Evolutionary conservation across 371 early-diverging fungal genomes (phyloP).

Genomic region (Syncephalastrum monosporum): DNA sequence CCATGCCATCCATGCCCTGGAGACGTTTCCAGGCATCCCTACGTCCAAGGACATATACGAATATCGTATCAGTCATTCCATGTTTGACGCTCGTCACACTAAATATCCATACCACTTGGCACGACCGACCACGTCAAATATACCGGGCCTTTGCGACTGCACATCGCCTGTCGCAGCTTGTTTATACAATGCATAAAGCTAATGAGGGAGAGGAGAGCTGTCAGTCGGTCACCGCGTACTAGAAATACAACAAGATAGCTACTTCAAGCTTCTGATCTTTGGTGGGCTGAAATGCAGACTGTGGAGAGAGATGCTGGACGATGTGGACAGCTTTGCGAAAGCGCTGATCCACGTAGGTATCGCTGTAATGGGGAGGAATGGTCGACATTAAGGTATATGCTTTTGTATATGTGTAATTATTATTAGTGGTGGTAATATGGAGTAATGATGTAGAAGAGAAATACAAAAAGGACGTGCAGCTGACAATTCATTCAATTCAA

Average conservation of each 20-base stretch:
- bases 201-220: conserved; percentile 4
- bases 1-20: conserved; percentile 19
- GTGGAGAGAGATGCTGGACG: conserved; percentile 45
- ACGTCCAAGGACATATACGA: not conserved
- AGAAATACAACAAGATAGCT: conserved; percentile 1
- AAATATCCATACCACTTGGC: conserved; percentile 38
- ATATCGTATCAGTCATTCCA: not conserved
- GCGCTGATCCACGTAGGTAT: conserved; percentile 32
- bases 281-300: conserved; percentile 46
- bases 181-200: conserved; percentile 48
- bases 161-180: conserved; percentile 44
- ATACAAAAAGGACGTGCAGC: no score
- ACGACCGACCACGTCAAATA: conserved; percentile 51
- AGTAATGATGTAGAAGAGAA: no score
- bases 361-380: conserved; percentile 34
- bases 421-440: no score
- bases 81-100: not conserved
- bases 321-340: conserved; percentile 42
- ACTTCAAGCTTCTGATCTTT: conserved; percentile 50
- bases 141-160: conserved; percentile 38
- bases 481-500: no score
- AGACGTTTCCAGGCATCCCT: conserved; percentile 30
- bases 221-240: no score
- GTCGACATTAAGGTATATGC: conserved; percentile 16
- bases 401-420: no score